These are phyloP conservation scores for Phialocephala subalpina DNA, from an alignment of 2,329 filamentous ascomycete genomes.

Conservation along the genomic window DNA sequence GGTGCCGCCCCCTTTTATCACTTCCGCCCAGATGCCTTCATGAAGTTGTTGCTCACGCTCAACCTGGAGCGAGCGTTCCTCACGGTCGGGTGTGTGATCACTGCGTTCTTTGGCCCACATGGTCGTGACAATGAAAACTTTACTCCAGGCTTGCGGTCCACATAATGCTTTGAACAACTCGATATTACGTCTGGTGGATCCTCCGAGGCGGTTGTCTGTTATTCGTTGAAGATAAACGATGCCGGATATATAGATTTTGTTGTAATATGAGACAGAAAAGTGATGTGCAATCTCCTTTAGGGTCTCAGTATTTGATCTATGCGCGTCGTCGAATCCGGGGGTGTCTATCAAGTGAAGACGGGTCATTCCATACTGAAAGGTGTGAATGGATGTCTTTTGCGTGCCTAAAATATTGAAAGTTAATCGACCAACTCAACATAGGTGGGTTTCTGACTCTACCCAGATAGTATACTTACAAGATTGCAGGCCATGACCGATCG, in stretches of 20 bases:
- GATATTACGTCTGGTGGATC: constrained; percentile 45
- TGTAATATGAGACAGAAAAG: constrained; percentile 36
- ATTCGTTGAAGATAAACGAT: constrained; percentile 50
- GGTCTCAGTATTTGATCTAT: constrained; percentile 41
- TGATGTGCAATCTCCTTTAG: constrained; percentile 41
- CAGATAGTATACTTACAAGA: not conserved
- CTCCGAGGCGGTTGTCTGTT: constrained; percentile 44
- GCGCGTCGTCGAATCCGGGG: constrained; percentile 52
- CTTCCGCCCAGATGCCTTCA: not conserved
- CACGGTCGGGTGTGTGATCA: not conserved
- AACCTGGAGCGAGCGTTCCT: not conserved
- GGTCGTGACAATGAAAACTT: not conserved
- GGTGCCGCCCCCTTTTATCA: not conserved
- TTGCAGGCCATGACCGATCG: not conserved
- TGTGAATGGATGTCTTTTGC: not conserved
- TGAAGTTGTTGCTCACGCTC: not conserved
- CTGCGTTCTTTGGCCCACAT: not conserved
- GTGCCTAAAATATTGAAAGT: not conserved
- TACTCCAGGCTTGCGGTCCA: not conserved
- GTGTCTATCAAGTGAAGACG: constrained; percentile 47
- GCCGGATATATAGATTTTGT: constrained; percentile 39
- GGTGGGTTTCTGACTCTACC: not conserved
- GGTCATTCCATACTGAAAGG: constrained; percentile 3
- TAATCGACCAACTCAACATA: not conserved
- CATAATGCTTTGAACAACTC: constrained; percentile 50